Conservation (phyloP, 2,329 filamentous ascomycete species). For the Colletotrichum limetticola region DNA sequence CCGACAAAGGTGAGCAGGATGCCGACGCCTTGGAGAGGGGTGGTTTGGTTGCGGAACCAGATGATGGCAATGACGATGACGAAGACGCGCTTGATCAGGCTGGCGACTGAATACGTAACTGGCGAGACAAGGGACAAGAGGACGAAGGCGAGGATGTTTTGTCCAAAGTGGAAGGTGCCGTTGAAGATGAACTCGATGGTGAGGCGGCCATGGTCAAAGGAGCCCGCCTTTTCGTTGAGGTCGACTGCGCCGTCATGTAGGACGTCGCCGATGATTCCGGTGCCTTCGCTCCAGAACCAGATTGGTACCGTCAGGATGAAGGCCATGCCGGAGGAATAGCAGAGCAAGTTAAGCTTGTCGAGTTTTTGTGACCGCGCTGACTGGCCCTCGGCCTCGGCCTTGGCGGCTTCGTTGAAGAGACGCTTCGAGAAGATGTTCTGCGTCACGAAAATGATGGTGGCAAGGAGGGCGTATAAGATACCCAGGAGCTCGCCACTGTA, state of each 20-base stretch:
- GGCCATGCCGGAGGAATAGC: conserved; percentile 94
- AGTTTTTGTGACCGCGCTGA: conserved; percentile 77
- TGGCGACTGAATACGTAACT: conserved; percentile 96
- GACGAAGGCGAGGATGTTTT: conserved; percentile 95
- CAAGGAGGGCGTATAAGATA: conserved; percentile 87
- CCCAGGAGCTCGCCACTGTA: conserved; percentile 90
- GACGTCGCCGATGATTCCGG: conserved; percentile 80
- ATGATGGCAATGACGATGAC: conserved; percentile 95
- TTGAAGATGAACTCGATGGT: conserved; percentile 95
- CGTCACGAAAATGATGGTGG: conserved; percentile 94
- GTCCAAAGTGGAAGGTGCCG: conserved; percentile 93
- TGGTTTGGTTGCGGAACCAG: conserved; percentile 95
- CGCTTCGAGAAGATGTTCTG: conserved; percentile 99
- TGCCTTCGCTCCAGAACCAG: conserved; percentile 93
- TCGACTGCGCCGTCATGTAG: conserved; percentile 83
- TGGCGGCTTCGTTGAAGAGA: conserved; percentile 93
- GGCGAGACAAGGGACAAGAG: conserved; percentile 93
- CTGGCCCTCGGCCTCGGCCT: conserved; percentile 79
- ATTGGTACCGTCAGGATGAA: conserved; percentile 90
- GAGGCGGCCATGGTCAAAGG: conserved; percentile 79
- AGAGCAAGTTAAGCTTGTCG: conserved; percentile 96
- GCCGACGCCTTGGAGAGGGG: conserved; percentile 81
- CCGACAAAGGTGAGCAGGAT: conserved; percentile 92
- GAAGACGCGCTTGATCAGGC: conserved; percentile 95
- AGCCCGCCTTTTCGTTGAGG: conserved; percentile 67